Conservation (phyloP, 1,284 basidiomycete species). For the Irpex rosettiformis region DNA sequence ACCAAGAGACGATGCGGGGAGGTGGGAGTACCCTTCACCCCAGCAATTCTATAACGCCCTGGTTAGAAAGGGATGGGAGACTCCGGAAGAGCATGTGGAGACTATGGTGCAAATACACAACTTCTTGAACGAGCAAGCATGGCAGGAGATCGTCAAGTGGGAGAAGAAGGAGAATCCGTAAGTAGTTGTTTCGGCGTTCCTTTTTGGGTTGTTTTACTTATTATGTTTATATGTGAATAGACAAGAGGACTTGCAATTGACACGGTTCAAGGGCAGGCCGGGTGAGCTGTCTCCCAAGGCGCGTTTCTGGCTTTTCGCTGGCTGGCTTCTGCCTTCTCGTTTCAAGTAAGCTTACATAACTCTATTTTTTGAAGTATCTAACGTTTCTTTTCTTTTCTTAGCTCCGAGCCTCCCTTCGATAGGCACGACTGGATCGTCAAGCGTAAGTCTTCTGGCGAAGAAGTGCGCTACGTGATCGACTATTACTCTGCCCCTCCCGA, state of each 20-base stretch:
- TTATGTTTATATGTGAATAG: no score
- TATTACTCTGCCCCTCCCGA: constrained; percentile 91
- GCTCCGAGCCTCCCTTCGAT: constrained; percentile 92
- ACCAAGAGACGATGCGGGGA: constrained; percentile 59
- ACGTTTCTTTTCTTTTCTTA: constrained; percentile 28
- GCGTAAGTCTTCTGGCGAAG: constrained; percentile 66
- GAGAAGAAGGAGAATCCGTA: constrained; percentile 69
- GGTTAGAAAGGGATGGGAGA: constrained; percentile 96
- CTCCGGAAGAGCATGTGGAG: constrained; percentile 94
- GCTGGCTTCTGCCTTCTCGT: constrained; percentile 81
- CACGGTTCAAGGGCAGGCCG: constrained; percentile 87
- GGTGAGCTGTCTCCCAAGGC: constrained; percentile 91
- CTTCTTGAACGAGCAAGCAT: constrained; percentile 95
- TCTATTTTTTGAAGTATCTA: background rate
- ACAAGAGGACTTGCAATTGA: constrained; percentile 62
- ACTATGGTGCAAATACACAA: constrained; percentile 99
- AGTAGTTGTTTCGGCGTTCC: constrained; percentile 23
- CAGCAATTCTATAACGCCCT: constrained; percentile 99
- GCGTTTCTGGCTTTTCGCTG: constrained; percentile 79
- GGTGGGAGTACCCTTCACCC: constrained; percentile 97
- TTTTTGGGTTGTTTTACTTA: no score
- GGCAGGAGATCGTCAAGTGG: constrained; percentile 95
- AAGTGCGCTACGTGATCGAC: constrained; percentile 94
- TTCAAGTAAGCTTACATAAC: constrained; percentile 83
- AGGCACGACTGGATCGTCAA: constrained; percentile 98